Conservation (phyloP, 805 yeast species). For the Starmera caribaea region DNA sequence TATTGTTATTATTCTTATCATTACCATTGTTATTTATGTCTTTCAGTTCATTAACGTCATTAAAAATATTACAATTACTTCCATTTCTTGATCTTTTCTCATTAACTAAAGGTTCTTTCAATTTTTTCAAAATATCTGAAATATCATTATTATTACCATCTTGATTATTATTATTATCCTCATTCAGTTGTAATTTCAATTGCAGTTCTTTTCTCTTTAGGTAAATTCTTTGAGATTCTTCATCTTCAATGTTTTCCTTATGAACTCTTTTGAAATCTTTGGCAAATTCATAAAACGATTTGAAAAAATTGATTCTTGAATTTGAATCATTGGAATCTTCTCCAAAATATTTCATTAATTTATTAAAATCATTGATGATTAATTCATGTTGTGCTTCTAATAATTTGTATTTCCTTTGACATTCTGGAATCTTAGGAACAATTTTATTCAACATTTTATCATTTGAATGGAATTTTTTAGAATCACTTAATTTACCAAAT, state of each 20-base stretch:
- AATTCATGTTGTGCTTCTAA: conserved; percentile 54
- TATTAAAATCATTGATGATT: conserved; percentile 56
- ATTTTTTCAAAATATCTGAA: conserved; percentile 77
- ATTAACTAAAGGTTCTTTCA: conserved; percentile 69
- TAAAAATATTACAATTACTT: background rate
- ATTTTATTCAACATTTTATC: conserved; percentile 62
- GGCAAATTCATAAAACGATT: conserved; percentile 71
- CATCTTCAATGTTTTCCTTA: conserved; percentile 66
- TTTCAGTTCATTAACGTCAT: conserved; percentile 5
- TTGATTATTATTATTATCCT: conserved; percentile 5
- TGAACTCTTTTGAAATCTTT: conserved; percentile 73
- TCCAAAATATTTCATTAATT: conserved; percentile 79
- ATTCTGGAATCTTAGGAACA: conserved; percentile 60
- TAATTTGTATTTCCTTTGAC: conserved; percentile 58
- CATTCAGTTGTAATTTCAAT: conserved; percentile 17
- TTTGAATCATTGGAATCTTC: conserved; percentile 69
- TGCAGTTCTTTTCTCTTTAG: conserved; percentile 63
- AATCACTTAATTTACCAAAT: conserved; percentile 79
- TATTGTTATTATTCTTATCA: too few species aligned
- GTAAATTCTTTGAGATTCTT: conserved; percentile 70
- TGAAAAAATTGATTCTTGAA: conserved; percentile 63
- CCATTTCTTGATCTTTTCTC: conserved; percentile 13
- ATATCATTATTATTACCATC: conserved; percentile 40
- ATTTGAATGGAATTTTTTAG: conserved; percentile 69
- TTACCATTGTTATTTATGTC: too few species aligned